Base-by-base conservation (phyloP, 2,329 filamentous ascomycete species). In the Hypocrella siamensis region DNA sequence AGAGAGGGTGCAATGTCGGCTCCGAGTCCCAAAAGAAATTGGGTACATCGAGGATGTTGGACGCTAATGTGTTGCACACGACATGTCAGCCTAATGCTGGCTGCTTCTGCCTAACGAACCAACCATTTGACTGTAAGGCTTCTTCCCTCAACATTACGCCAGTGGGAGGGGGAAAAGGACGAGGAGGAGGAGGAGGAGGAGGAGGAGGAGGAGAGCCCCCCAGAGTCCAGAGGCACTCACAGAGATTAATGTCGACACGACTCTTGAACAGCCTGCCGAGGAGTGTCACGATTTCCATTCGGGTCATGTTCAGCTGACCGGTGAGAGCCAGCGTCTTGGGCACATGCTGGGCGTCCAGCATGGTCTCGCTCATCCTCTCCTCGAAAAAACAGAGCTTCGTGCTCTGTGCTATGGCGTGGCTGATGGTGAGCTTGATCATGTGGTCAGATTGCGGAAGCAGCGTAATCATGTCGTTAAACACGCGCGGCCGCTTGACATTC, bases 401-500 rank as follows among this genome's bases (percentile, higher is more conserved):
- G 53, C 86, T 94, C 56, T 98, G 90, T 1, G 85, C 85, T 43
- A 98, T 94, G 24, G 86, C 90, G 51, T 98, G 90, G 52, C 82
- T 92, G 61, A 98, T 98, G 21, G 88, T 85, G 12, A 98, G 67
- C 57, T 96, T 96, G 51, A 96, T 93, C 88, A 98, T 96, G 58
- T 98, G 90, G 57, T 98, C 90, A 18, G 67, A 72, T 25, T 83
- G 78, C 37, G 84, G 92, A 39, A 92, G 70, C 28, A 98, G 62
- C 1, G 90, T 98, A 46, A 98, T 96, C 90, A 98, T 98, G 54
- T 98, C 90, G 57, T 98, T 96, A 61, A 92, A 98, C 19, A 98
- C 81, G 35, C 90, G 73, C 4, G 90, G 90, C 31, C 86, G 73
- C 39, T 85, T 79, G 21, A 90, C 84, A 35, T 83, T 70, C 1